These are phyloP conservation scores for Leishmania tropica DNA, from an alignment of 208 protist species.

Conservation along the genomic window DNA sequence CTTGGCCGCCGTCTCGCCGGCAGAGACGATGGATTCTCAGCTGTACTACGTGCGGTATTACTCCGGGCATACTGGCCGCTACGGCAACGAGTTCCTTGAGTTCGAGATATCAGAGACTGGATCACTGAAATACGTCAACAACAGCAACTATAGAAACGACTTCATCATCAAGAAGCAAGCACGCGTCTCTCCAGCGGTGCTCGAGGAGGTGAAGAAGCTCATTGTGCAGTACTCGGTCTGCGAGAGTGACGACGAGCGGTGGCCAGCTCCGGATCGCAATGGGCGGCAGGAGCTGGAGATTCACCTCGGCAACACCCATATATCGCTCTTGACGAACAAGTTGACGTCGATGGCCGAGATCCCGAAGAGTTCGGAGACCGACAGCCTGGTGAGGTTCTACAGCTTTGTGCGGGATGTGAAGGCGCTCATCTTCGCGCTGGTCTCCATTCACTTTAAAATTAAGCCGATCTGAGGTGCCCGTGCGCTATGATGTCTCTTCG, in stretches of 20 bases:
- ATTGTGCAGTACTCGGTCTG: constrained; percentile 68
- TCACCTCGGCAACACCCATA: constrained; percentile 85
- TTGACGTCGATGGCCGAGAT: constrained; percentile 81
- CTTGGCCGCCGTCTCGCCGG: background rate
- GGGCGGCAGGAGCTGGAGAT: constrained; percentile 90
- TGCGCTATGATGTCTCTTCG: background rate
- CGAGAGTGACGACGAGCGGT: constrained; percentile 80
- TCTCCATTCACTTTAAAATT: constrained; percentile 90
- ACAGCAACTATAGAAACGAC: constrained; percentile 90
- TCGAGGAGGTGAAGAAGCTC: constrained; percentile 77
- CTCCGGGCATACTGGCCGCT: constrained; percentile 83
- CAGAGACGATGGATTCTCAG: constrained; percentile 70
- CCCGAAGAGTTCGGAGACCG: constrained; percentile 42
- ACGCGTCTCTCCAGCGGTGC: constrained; percentile 63
- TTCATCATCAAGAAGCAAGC: constrained; percentile 91
- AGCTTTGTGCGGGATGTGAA: constrained; percentile 84
- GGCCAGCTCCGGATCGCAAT: constrained; percentile 86
- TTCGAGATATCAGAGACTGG: constrained; percentile 85
- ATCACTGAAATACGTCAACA: constrained; percentile 87
- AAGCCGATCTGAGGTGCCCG: constrained; percentile 50
- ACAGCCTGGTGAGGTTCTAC: constrained; percentile 75
- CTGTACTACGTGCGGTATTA: constrained; percentile 88
- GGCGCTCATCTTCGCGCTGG: constrained; percentile 75
- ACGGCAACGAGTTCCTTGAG: constrained; percentile 91
- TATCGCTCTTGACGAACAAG: constrained; percentile 90